phyloP scores from a whole-genome alignment of 108 stramenopile species.

The Stephanodiscus triporus region DNA sequence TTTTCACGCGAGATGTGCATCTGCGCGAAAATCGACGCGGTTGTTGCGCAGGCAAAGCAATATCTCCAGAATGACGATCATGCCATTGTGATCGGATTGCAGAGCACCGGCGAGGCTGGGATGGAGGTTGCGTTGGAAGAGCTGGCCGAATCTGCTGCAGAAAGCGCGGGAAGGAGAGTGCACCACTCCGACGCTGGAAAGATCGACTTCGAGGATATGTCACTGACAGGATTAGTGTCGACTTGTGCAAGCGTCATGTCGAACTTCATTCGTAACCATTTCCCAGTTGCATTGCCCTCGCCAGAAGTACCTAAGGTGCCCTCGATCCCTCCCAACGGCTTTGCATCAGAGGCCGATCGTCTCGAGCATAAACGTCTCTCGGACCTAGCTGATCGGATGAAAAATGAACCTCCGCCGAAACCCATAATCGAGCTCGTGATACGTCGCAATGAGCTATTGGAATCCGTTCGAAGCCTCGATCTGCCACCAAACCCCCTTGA shows the following conservation, averaged over 20 bases:
- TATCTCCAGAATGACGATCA: conserved; percentile 51
- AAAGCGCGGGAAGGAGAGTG: conserved; percentile 16
- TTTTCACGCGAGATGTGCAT: conserved; percentile 82
- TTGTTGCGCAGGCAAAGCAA: conserved; percentile 55
- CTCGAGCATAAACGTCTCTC: conserved; percentile 29
- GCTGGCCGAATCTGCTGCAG: conserved; percentile 24
- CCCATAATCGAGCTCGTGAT: conserved; percentile 49
- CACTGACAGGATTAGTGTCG: conserved; percentile 40
- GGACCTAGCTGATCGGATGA: conserved; percentile 38
- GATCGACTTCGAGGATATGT: conserved; percentile 37
- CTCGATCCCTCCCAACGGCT: conserved; percentile 33
- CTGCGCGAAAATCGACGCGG: conserved; percentile 70
- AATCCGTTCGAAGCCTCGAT: conserved; percentile 29
- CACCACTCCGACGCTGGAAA: conserved; percentile 12
- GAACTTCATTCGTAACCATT: conserved; percentile 54
- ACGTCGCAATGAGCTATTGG: conserved; percentile 34
- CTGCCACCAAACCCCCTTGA: conserved; percentile 78
- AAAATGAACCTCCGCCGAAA: conserved; percentile 45
- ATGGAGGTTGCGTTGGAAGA: conserved; percentile 54
- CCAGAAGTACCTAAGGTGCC: conserved; percentile 52
- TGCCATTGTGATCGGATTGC: conserved; percentile 80
- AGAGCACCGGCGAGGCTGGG: conserved; percentile 80
- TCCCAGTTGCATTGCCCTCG: conserved; percentile 51
- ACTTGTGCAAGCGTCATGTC: conserved; percentile 48
- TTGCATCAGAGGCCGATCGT: conserved; percentile 33